Evolutionary conservation across 345 rosid species (phyloP), one percentile per base, ranked within the genome.

Genomic region (Conringia planisiliqua): DNA sequence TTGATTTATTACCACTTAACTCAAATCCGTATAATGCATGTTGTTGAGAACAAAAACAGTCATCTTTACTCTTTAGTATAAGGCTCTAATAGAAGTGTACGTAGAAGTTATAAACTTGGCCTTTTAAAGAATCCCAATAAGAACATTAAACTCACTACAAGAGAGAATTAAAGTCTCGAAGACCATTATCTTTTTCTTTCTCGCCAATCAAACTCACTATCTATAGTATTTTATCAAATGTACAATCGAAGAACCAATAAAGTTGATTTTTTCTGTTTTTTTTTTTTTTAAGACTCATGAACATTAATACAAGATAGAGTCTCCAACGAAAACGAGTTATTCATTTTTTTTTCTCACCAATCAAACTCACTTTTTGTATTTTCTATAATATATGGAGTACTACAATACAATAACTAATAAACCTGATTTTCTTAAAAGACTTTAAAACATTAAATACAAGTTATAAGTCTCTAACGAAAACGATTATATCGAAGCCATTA

Each of bases 401-500:
- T 22, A 47, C 24, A 26, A 63, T 43, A 63, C 26, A 16, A 43
- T n/a, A n/a, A n/a, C n/a, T n/a, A n/a, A n/a, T 13, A 8, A 1
- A 40, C 54, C n/a, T 63, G 35, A 62, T 43, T 62, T 39, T 40
- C 17, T 7, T 29, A 55, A 55, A 9, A 55, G 6, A 29, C 5
- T n/a, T 29, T 1, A 5, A 0, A 55, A 69, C 62, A 39, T 54
- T n/a, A 68, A 17, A 36, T 69, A 48, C 10, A 69, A 44, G 43
- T 29, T 51, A 40, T 39, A 47, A 62, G 56, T 59, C 72, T 51
- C 10, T 55, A 64, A 64, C 27, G 50, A 54, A 73, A 27, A 54
- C 47, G 71, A 65, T 64, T 32, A 43, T 73, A 22, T 33, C 39
- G 40, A 68, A 68, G 55, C 61, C 38, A 68, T 59, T 75, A 62